phyloP scores from a whole-genome alignment of 306 rosid species.

The Medicago ruthenica region DNA sequence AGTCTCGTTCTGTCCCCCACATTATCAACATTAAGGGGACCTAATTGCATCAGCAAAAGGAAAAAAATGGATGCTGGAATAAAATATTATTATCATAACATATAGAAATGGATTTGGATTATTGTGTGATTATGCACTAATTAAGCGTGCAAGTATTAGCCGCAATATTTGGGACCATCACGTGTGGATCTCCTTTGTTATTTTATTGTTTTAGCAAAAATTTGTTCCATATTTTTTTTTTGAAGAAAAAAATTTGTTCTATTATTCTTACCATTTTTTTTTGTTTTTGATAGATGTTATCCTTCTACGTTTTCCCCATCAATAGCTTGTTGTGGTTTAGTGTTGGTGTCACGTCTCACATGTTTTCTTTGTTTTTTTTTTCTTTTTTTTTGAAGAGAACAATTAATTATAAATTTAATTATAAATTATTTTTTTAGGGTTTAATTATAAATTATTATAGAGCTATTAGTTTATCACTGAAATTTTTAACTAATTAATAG shows the following conservation, averaged over 20 bases:
- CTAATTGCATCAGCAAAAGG: constrained; percentile 25
- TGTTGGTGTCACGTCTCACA: too few species aligned
- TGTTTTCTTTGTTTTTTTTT: too few species aligned
- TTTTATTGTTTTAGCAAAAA: constrained; percentile 11
- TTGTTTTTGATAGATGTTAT: too few species aligned
- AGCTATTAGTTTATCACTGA: too few species aligned
- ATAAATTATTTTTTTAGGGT: too few species aligned
- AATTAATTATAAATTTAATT: too few species aligned
- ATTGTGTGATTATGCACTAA: constrained; percentile 43
- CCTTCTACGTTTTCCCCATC: too few species aligned
- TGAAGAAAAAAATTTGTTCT: too few species aligned
- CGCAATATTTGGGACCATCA: constrained; percentile 41
- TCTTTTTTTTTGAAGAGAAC: too few species aligned
- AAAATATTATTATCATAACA: constrained; percentile 9
- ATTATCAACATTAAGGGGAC: constrained; percentile 18
- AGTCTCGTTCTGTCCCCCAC: constrained; percentile 43
- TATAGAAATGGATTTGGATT: constrained; percentile 32
- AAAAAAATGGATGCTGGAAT: not conserved
- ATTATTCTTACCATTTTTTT: not conserved
- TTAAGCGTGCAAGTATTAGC: constrained; percentile 39
- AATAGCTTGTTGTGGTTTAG: too few species aligned
- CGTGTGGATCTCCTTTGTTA: constrained; percentile 23
- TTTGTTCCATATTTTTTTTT: not conserved
- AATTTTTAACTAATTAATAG: too few species aligned
- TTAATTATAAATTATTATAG: too few species aligned